Base-by-base conservation (phyloP, 345 rosid species). In the Camelina sativa region DNA sequence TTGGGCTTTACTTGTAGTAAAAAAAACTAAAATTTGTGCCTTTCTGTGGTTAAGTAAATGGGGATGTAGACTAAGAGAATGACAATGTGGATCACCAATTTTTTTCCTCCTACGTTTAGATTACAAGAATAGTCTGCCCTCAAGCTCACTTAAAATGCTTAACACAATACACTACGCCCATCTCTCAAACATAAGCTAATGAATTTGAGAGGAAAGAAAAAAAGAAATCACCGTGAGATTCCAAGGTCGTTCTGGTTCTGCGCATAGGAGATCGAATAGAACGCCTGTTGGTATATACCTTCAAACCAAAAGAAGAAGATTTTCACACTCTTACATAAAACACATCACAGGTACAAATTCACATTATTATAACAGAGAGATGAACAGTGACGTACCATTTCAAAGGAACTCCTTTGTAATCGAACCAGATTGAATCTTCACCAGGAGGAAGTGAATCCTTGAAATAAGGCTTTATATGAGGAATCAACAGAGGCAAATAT, bases 201-300 rank as follows among this genome's bases (percentile, higher is more conserved):
- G 11, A 69, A 69, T 3, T 5, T 11, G 0, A 61, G 13, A 76
- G 34, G 19, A 62, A 46, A 10, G 62, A 52, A n/a, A 68, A 28
- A 4, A 28, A 28, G 3, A 28, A 11, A 2, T 41, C 75, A 94
- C 99, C 67, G 99, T 91, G 76, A 95, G 82, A 82, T 90, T 90
- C 99, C 99, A 91, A 59, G 97, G 99, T 74, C 97, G 80, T 83
- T 90, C 91, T 0, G 97, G 97, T 73, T 91, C 90, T 1, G 90
- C 78, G 23, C 97, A 95, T 0, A 91, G 76, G 85, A 91, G 97
- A 80, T 95, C 99, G 66, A 90, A 95, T 48, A 95, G 96, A 71
- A 86, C 93, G 12, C 97, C 99, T 5, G 97, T 91, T 0, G 99
- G 99, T 69, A 87, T 86, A 71, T 87, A 84, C 98, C 98, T 91